phyloP scores from a whole-genome alignment of 2,329 filamentous ascomycete species.

The Fusarium heterosporum region DNA sequence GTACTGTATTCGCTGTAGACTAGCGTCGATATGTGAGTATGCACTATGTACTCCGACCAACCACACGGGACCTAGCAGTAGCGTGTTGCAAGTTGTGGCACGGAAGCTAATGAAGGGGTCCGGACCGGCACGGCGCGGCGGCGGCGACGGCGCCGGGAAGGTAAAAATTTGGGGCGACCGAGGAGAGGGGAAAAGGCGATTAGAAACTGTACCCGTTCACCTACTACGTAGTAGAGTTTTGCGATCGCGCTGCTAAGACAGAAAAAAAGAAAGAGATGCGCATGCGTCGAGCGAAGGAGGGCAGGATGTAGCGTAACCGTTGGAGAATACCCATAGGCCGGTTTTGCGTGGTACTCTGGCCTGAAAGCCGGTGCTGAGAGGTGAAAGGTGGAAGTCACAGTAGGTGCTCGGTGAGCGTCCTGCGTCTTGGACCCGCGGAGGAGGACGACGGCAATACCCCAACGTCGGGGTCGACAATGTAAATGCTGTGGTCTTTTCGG shows the following conservation, averaged over 20 bases:
- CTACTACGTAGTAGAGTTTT: conserved; percentile 23
- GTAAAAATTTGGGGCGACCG: conserved; percentile 38
- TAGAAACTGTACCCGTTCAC: conserved; percentile 19
- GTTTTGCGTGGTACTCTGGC: conserved; percentile 34
- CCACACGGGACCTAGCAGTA: conserved; percentile 45
- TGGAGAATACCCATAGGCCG: conserved; percentile 33
- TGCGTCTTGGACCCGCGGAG: conserved; percentile 29
- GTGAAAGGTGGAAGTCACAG: conserved; percentile 23
- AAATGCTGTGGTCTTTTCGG: conserved; percentile 33
- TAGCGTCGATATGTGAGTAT: conserved; percentile 29
- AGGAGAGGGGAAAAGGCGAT: conserved; percentile 19
- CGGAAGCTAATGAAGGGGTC: conserved; percentile 43
- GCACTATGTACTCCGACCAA: conserved; percentile 40
- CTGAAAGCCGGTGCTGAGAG: conserved; percentile 30
- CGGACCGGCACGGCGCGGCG: conserved; percentile 42
- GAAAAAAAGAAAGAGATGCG: conserved; percentile 44
- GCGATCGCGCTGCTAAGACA: conserved; percentile 40
- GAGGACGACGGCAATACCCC: conserved; percentile 33
- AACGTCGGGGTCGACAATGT: conserved; percentile 32
- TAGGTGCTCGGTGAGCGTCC: conserved; percentile 34
- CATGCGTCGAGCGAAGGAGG: conserved; percentile 32
- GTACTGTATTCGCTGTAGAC: conserved; percentile 28
- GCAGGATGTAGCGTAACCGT: conserved; percentile 39
- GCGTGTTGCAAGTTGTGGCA: conserved; percentile 40
- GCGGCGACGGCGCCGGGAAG: conserved; percentile 40